Evolutionary conservation across 495 filamentous ascomycete genomes (phyloP).

Genomic region (Cairneyella variabilis): DNA sequence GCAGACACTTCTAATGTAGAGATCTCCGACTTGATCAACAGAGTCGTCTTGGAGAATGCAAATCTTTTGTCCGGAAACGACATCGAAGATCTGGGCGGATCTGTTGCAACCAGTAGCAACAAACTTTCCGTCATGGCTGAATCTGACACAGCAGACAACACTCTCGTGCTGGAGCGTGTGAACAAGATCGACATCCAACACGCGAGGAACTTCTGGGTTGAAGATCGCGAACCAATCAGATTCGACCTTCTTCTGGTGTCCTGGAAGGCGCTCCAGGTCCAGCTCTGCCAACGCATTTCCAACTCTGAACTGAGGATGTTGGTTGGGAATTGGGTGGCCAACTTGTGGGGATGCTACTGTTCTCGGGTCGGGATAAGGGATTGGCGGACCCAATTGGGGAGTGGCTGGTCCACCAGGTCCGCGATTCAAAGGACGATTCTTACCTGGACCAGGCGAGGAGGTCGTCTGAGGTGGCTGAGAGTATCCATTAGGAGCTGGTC

Average conservation of each 20-base stretch:
- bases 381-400: constrained; percentile 79
- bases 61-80: constrained; percentile 70
- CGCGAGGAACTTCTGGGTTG: constrained; percentile 78
- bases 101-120: constrained; percentile 87
- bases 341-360: constrained; percentile 74
- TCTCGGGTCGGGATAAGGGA: constrained; percentile 77
- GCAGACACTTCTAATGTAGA: constrained; percentile 89
- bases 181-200: constrained; percentile 83
- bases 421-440: constrained; percentile 48
- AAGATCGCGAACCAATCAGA: constrained; percentile 87
- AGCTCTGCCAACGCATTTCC: constrained; percentile 85
- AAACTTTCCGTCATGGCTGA: constrained; percentile 84
- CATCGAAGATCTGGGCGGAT: constrained; percentile 88
- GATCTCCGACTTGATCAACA: constrained; percentile 77
- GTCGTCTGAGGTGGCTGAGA: constrained; percentile 70
- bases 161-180: constrained; percentile 83
- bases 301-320: constrained; percentile 51
- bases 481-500: constrained; percentile 44
- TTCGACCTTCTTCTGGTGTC: constrained; percentile 77
- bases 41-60: constrained; percentile 78
- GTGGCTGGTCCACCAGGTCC: constrained; percentile 75
- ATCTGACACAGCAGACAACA: constrained; percentile 87
- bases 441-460: constrained; percentile 81
- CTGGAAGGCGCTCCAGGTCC: constrained; percentile 77
- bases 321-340: constrained; percentile 71